Base-by-base conservation (phyloP, 2,329 filamentous ascomycete species). In the Colletotrichum incanum region DNA sequence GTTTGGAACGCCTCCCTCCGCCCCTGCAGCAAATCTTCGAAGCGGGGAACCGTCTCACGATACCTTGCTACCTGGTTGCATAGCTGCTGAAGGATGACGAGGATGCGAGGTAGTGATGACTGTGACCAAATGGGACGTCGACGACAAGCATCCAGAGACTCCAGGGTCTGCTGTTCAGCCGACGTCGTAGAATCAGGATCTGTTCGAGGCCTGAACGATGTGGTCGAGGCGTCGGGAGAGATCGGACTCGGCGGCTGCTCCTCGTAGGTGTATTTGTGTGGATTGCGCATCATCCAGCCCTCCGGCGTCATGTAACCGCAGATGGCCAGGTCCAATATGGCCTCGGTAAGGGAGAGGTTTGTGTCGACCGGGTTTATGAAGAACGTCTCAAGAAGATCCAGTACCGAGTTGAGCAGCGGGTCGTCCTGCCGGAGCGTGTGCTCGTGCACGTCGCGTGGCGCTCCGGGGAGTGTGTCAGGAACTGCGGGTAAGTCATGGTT, bases 301-400 rank as follows among this genome's bases (percentile, higher is more conserved):
- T 98, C 94, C 16, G 98, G 87, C 26, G 92, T 91, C 78, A 98
- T 92, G 74, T 94, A 93, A 7, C 94, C 93, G 76, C 96, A 98
- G 0, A 93, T 91, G 14, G 93, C 93, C 50, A 99, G 86, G 75
- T 94, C 93, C 37, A 97, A 89, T 54, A 98, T 86, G 0, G 93
- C 89, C 77, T 97, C 94, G 0, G 96, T 98, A 1, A 98, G 86
- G 0, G 93, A 93, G 4, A 99, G 84, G 76, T 99, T 99, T 3
- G 93, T 95, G 76, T 98, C 94, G 3, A 98, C 91, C 3, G 94
- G 92, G 77, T 99, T 99, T 6, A 94, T 88, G 76, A 98, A 94
- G 78, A 98, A 99, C 0, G 88, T 92, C 55, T 92, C 88, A 14
- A 99, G 82, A 9, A 96, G 87, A 54, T 93, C 91, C 12, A 93